Conservation (phyloP, 768 basidiomycete species). For the Boletellus emodensis region DNA sequence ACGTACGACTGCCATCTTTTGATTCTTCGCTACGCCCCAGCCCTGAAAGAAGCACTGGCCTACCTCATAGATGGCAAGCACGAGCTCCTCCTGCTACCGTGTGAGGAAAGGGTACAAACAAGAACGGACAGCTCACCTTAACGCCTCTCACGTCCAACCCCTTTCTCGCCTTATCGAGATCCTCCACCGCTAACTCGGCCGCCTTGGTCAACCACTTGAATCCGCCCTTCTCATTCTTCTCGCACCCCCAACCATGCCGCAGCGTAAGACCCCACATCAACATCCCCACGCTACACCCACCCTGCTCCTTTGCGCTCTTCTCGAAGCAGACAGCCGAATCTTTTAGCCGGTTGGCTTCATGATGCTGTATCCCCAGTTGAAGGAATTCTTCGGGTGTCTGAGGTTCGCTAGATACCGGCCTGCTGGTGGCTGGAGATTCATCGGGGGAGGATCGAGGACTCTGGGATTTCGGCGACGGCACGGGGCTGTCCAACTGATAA, state of each 20-base stretch:
- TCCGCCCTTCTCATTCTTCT: constrained; percentile 71
- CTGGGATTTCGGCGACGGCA: constrained; percentile 40
- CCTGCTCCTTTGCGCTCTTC: constrained; percentile 64
- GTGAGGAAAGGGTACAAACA: not conserved
- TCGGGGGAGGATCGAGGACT: constrained; percentile 13
- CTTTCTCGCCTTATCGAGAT: constrained; percentile 61
- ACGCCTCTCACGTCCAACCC: constrained; percentile 54
- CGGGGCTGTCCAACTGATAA: constrained; percentile 50
- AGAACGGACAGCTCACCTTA: constrained; percentile 35
- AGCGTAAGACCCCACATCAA: constrained; percentile 87
- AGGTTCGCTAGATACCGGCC: constrained; percentile 17
- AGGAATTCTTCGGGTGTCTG: constrained; percentile 63
- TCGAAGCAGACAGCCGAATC: constrained; percentile 76
- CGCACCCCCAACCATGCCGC: constrained; percentile 85
- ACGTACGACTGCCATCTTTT: constrained; percentile 84
- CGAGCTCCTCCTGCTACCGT: constrained; percentile 60
- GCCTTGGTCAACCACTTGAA: constrained; percentile 83
- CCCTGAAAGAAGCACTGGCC: constrained; percentile 92
- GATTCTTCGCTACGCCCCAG: constrained; percentile 84
- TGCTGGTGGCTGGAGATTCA: constrained; percentile 14
- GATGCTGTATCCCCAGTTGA: constrained; percentile 72
- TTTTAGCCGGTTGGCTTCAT: constrained; percentile 65
- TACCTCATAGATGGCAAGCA: constrained; percentile 88
- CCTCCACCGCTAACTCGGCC: constrained; percentile 74
- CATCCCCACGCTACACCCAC: constrained; percentile 88